phyloP scores from a whole-genome alignment of 1,284 basidiomycete species.

The Puccinia horiana region DNA sequence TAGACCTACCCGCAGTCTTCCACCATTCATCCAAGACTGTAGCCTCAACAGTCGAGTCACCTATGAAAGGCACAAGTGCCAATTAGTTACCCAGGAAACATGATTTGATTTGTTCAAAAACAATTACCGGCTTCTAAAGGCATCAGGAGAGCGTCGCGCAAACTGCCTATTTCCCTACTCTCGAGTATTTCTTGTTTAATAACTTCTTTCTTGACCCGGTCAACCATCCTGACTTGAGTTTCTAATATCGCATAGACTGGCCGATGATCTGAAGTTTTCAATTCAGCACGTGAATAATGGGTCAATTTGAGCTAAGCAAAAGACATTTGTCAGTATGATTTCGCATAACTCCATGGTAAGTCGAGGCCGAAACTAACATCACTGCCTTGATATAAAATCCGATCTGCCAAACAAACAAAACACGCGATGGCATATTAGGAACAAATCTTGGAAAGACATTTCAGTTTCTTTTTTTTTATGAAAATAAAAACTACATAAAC shows the following conservation, averaged over 20 bases:
- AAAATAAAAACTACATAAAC: slow-evolving; percentile 50
- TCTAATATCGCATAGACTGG: slow-evolving; percentile 86
- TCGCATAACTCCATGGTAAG: slow-evolving; percentile 61
- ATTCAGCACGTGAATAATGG: slow-evolving; percentile 68
- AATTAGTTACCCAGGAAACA: not conserved
- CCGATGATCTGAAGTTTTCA: slow-evolving; percentile 87
- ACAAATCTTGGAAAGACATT: slow-evolving; percentile 1
- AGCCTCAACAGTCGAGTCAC: not conserved
- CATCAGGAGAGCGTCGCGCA: slow-evolving; percentile 9
- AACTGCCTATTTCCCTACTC: slow-evolving; percentile 10
- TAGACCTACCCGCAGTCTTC: slow-evolving; percentile 25
- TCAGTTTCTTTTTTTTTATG: slow-evolving; percentile 3
- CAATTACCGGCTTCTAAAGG: not conserved
- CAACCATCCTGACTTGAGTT: slow-evolving; percentile 74
- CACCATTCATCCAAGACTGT: slow-evolving; percentile 36
- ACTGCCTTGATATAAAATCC: slow-evolving; percentile 79
- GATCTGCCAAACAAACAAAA: slow-evolving; percentile 65
- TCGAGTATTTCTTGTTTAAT: slow-evolving; percentile 36
- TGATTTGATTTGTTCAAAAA: not conserved
- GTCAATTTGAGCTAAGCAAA: slow-evolving; percentile 55
- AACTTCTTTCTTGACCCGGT: slow-evolving; percentile 71
- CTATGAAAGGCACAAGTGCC: not conserved
- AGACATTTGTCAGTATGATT: slow-evolving; percentile 36
- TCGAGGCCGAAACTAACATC: slow-evolving; percentile 65
- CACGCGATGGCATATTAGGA: slow-evolving; percentile 13